Base-by-base conservation (phyloP, 1,139 yeast genomes). In the Saccharomyces uvarum region DNA sequence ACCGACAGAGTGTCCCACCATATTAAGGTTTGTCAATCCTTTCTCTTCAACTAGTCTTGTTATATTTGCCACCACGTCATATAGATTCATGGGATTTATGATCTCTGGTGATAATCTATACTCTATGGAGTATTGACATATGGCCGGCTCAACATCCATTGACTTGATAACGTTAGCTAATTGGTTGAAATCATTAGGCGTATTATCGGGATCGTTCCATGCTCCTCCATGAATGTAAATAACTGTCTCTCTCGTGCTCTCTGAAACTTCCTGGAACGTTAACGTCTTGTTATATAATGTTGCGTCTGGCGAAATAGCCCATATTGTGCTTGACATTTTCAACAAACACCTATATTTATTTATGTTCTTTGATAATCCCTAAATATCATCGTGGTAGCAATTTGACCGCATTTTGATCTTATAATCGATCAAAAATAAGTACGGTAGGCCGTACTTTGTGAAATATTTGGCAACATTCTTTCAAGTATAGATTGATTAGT, bases 151-250 rank as follows among this genome's bases (percentile, higher is more conserved):
- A 11, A 51, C 51, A 24, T 42, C 27, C 24, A 38, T 38, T 8
- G 44, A 38, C 13, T 28, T 42, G 16, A 67, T 48, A 8, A 14
- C 9, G 1, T 52, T 55, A 2, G 75, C 67, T 55, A 85, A 63
- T 3, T 64, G 63, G 16, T 73, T 72, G 55, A 81, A 83, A 64
- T 86, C 95, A 49, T 75, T 71, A 51, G 69, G 78, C 0, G 88
- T 81, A 65, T 85, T 84, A 1, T 60, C 67, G 0, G 83, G 82
- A 64, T 87, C 96, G 60, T 88, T 73, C 96, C 96, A 89, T 0
- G 93, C 96, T 0, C 97, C 97, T 0, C 96, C 96, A 67, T 89
- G 96, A 42, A 89, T 77, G 60, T 81, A 83, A 0, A 88, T 58
- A 29, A 70, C 49, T 3, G 68, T 66, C 1, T 57, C 51, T 8